Conservation (phyloP, 1,284 basidiomycete species). For the Porogramme epimiltina region DNA sequence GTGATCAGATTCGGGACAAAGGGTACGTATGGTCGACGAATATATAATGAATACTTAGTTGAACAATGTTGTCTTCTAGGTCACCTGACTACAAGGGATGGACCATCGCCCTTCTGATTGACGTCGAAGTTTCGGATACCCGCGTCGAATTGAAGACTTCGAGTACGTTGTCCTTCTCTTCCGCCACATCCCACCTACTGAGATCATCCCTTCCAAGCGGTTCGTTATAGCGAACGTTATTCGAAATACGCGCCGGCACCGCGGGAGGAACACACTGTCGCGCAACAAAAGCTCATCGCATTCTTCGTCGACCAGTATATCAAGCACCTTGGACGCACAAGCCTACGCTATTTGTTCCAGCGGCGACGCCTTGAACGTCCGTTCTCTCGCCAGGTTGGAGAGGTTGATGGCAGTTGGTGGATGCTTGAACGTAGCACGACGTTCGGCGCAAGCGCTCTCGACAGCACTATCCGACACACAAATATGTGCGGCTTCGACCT, state of each 20-base stretch:
- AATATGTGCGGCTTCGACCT: constrained; percentile 34
- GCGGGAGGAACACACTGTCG: constrained; percentile 20
- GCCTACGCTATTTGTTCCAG: constrained; percentile 28
- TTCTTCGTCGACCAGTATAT: constrained; percentile 34
- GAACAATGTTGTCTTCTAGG: neutral
- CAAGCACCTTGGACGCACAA: constrained; percentile 26
- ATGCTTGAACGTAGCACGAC: constrained; percentile 9
- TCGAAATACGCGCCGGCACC: constrained; percentile 21
- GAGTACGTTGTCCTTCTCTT: neutral
- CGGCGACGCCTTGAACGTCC: constrained; percentile 2
- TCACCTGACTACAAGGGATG: constrained; percentile 26
- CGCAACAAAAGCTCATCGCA: constrained; percentile 22
- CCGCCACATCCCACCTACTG: constrained; percentile 4
- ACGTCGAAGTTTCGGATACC: neutral
- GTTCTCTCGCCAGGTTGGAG: neutral
- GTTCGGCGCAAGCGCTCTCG: constrained; percentile 16
- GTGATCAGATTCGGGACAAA: constrained; percentile 6
- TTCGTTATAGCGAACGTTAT: constrained; percentile 30
- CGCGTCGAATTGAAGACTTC: constrained; percentile 15
- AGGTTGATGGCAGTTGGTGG: constrained; percentile 13
- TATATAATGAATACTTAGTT: neutral
- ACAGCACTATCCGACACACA: constrained; percentile 24
- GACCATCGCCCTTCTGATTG: constrained; percentile 33
- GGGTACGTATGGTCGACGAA: too few relatives aligned
- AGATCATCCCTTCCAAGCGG: constrained; percentile 25